Evolutionary conservation across 2,329 filamentous ascomycete species (phyloP), one percentile per base, ranked within the genome.

Genomic region (Colletotrichum zoysiae): DNA sequence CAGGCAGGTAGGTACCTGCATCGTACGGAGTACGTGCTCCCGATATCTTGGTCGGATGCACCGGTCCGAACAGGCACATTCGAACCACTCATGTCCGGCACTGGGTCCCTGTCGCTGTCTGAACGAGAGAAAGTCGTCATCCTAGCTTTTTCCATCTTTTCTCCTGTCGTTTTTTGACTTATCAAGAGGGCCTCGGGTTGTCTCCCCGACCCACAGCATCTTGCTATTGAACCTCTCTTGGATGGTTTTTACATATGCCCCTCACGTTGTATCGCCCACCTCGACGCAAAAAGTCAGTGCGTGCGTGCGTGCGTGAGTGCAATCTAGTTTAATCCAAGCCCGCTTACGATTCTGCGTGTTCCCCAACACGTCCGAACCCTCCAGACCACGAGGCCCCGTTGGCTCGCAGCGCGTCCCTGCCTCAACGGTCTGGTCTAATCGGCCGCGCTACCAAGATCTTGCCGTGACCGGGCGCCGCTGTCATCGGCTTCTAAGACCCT

Each of bases 391-490:
- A 59, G 35, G 63, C 6, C 44, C 46, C 50, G 42, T 26, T 42
- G 50, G 58, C 59, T 30, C 11, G 40, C 57, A 26, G 62, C 26
- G 40, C 38, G 33, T 62, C 50, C 64, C 57, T 63, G 65, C 53
- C 44, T 44, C 55, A 51, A 68, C 51, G 51, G 69, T 26, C 69
- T 65, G 51, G 69, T 26, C 69, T 65, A 71, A 58, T 42, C 64
- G 57, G 42, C 51, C 23, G 23, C 61, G 46, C 35, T 44, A 61
- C 60, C 18, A 7, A n/a, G 26, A n/a, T 26, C 57, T 57, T 67
- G 64, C 42, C 56, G 50, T 57, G 65, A 64, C 58, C 53, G 40
- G 65, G 65, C 60, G 68, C 69, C 69, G 69, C 69, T 69, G 69
- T 69, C 65, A 69, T 59, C 23, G 30, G 48, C 14, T 18, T 44